These are phyloP conservation scores for Backusella luteola DNA, from an alignment of 192 early-diverging fungal species.

Conservation along the genomic window DNA sequence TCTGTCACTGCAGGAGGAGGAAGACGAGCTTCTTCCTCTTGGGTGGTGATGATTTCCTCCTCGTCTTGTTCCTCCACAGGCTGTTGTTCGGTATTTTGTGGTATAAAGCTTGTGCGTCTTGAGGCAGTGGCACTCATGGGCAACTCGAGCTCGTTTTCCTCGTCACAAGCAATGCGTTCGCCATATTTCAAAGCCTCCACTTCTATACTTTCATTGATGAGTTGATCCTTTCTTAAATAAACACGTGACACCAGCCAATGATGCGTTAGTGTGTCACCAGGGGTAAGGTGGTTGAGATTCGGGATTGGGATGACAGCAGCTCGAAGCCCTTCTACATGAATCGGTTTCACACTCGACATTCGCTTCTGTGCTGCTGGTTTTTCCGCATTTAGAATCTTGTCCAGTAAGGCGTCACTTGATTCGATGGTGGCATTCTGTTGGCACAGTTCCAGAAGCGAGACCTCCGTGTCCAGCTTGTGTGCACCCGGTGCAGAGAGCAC, in stretches of 20 bases:
- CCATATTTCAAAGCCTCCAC: slow-evolving; percentile 46
- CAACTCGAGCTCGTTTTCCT: slow-evolving; percentile 18
- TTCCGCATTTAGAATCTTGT: background rate
- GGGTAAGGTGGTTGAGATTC: slow-evolving; percentile 18
- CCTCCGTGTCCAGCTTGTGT: slow-evolving; percentile 38
- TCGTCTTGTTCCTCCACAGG: background rate
- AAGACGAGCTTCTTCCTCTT: background rate
- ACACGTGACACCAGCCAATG: slow-evolving; percentile 58
- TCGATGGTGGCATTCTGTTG: slow-evolving; percentile 19
- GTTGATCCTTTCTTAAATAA: slow-evolving; percentile 55
- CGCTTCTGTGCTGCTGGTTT: background rate
- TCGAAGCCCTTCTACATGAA: slow-evolving; percentile 8
- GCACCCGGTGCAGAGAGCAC: slow-evolving; percentile 45
- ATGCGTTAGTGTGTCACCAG: slow-evolving; percentile 41
- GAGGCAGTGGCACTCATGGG: background rate
- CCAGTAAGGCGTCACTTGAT: slow-evolving; percentile 8
- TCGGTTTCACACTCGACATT: background rate
- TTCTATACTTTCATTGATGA: slow-evolving; percentile 52
- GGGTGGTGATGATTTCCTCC: background rate
- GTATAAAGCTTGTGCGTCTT: slow-evolving; percentile 12
- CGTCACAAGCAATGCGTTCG: slow-evolving; percentile 38
- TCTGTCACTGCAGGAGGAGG: background rate
- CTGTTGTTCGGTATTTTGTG: background rate
- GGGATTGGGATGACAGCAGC: slow-evolving; percentile 13
- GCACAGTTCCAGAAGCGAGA: slow-evolving; percentile 42